These are phyloP conservation scores for Picocystis salinarum DNA, from an alignment of 139 green algal genomes.

Conservation along the genomic window DNA sequence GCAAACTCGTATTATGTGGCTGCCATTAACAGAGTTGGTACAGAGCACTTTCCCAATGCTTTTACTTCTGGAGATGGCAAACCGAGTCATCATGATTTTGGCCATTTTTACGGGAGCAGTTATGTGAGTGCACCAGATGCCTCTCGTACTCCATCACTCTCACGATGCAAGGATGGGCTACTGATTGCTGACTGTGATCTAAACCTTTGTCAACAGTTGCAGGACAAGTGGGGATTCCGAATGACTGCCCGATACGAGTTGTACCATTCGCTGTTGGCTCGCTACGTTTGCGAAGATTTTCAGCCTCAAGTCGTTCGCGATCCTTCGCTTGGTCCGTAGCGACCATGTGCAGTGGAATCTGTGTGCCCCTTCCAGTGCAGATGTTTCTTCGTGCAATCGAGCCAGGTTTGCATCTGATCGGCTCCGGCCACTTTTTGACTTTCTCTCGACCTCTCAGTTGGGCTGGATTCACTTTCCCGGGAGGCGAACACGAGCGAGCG, in stretches of 20 bases:
- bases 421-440: too few relatives aligned
- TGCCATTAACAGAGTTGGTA: conserved; percentile 85
- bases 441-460: too few relatives aligned
- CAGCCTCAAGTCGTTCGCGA: conserved; percentile 63
- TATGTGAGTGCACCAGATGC: conserved; percentile 87
- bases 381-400: too few relatives aligned
- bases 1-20: conserved; percentile 56
- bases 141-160: conserved; percentile 48
- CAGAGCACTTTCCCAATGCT: conserved; percentile 74
- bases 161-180: conserved; percentile 58
- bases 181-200: conserved; percentile 76
- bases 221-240: conserved; percentile 82
- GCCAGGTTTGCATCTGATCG: too few relatives aligned
- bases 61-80: conserved; percentile 86
- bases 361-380: too few relatives aligned
- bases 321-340: too few relatives aligned
- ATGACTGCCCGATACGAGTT: conserved; percentile 80
- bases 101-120: conserved; percentile 77
- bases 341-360: too few relatives aligned
- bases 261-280: conserved; percentile 59
- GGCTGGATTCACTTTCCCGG: too few relatives aligned
- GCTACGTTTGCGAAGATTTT: conserved; percentile 45
- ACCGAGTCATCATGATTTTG: conserved; percentile 61
- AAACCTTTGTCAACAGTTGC: conserved; percentile 77
- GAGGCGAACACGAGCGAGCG: too few relatives aligned